Percentiles rank a stretch among this genome's conserved stretches.
phyloP scores from a whole-genome alignment of 1,284 basidiomycete genomes.

The Papiliotrema terrestris region DNA sequence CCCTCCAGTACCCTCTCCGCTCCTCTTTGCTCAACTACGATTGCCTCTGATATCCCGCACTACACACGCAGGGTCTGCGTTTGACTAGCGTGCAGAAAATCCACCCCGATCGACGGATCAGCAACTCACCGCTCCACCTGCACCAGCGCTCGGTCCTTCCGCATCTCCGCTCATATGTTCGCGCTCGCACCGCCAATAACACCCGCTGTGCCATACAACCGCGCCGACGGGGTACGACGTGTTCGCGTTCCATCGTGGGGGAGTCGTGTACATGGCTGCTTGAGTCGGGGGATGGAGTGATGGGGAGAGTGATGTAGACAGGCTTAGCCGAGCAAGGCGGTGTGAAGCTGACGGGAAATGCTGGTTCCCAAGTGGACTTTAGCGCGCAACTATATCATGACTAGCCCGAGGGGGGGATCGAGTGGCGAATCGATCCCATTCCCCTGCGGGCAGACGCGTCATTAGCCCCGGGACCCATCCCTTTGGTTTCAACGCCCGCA shows the following conservation, averaged over 20 bases:
- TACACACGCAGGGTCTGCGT: no score
- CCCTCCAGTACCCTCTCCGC: no score
- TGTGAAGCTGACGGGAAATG: background rate
- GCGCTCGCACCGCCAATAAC: conserved; percentile 36
- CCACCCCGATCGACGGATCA: background rate
- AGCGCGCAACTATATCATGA: background rate
- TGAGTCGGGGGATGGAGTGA: background rate
- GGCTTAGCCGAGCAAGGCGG: background rate
- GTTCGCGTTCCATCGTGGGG: conserved; percentile 17
- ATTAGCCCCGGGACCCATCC: no score
- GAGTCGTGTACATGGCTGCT: background rate
- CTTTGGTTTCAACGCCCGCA: no score
- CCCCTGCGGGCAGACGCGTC: no score
- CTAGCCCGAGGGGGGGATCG: no score
- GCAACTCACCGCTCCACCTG: conserved; percentile 22
- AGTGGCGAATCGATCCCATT: no score
- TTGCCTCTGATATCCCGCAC: no score
- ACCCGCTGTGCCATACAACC: conserved; percentile 35
- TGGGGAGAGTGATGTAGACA: background rate
- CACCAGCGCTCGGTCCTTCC: conserved; percentile 5
- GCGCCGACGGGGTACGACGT: conserved; percentile 26
- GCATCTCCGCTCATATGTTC: conserved; percentile 24
- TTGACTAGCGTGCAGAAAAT: no score
- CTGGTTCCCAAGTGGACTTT: background rate
- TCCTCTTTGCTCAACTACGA: no score